These are phyloP conservation scores for Ambrosiella xylebori DNA, from an alignment of 2,329 filamentous ascomycete species.

Conservation along the genomic window DNA sequence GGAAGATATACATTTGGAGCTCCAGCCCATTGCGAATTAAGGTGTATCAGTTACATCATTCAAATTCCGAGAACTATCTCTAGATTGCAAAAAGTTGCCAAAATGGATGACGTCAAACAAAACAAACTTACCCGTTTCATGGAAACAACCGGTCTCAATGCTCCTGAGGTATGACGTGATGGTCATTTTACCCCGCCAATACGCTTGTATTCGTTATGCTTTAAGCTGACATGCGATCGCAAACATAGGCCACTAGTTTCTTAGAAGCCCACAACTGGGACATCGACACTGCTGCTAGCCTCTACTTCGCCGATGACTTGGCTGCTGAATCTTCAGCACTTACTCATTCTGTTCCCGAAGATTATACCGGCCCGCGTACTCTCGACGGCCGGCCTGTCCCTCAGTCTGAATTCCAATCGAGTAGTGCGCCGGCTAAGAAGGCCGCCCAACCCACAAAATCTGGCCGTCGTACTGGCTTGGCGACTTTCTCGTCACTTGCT, in stretches of 20 bases:
- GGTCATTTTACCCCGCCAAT: not conserved
- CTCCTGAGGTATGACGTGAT: not conserved
- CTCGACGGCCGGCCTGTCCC: constrained; percentile 45
- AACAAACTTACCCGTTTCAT: constrained; percentile 7
- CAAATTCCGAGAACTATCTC: not conserved
- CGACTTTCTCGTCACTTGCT: constrained; percentile 38
- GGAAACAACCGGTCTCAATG: constrained; percentile 1
- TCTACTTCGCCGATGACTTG: constrained; percentile 41
- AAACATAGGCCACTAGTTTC: constrained; percentile 44
- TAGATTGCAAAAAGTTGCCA: not conserved
- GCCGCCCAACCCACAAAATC: constrained; percentile 16
- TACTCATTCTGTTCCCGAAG: constrained; percentile 19
- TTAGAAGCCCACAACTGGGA: constrained; percentile 51
- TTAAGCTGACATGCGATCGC: not conserved
- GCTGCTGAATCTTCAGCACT: constrained; percentile 11
- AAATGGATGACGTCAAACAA: constrained; percentile 2
- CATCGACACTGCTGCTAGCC: constrained; percentile 41
- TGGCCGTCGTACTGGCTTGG: constrained; percentile 40
- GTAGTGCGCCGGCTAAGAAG: not conserved
- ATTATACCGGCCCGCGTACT: constrained; percentile 44
- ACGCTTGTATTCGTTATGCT: not conserved
- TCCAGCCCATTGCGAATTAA: not conserved
- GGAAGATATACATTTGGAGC: not conserved
- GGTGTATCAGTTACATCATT: too few species aligned
- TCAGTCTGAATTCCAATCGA: constrained; percentile 20